Evolutionary conservation across 768 basidiomycete species (phyloP), one percentile per base, ranked within the genome.

Genomic region (Leccinum disarticulatum): DNA sequence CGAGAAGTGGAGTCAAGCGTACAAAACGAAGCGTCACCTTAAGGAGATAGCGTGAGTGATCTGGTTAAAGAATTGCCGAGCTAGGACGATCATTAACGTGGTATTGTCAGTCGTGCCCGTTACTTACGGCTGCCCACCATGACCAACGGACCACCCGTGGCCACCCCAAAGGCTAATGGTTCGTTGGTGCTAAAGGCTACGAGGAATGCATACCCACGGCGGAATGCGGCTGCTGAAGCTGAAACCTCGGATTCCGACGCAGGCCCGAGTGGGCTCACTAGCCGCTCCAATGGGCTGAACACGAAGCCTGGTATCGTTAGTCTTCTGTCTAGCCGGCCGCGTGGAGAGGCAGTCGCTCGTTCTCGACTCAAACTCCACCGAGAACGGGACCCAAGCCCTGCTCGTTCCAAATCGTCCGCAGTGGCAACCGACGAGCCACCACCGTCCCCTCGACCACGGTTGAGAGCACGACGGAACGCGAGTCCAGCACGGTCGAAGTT

Each of bases 1-100:
- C 51, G 79, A 80, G 48, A 84, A 78, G 59, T 95, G 93, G 93
- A 64, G 79, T n/a, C 82, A 86, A 68, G 77, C 77, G 14, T 84
- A 90, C 63, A 81, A 82, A 67, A 85, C 84, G 17, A 91, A 88
- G 68, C 79, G 87, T 46, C 86, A 88, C 43, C 79, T 88, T 46
- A 91, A 90, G 71, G 90, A 92, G 54, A 86, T 92, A 52, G 90
- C 89, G 92, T 94, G 71, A 79, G 91, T 85, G 54, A 56, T 62
- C 55, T 55, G 22, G 31, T 56, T 58, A 63, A 51, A 43, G 33
- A 22, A 54, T 59, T 57, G 52, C 50, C 58, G 47, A 41, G 64
- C 61, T 52, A 17, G 50, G 58, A 68, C 64, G 64, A 67, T 71
- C 67, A 73, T 69, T 61, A 66, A 68, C 60, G n/a, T 41, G 41